These are phyloP conservation scores for Favolaschia claudopus DNA, from an alignment of 768 basidiomycete genomes.

Conservation along the genomic window DNA sequence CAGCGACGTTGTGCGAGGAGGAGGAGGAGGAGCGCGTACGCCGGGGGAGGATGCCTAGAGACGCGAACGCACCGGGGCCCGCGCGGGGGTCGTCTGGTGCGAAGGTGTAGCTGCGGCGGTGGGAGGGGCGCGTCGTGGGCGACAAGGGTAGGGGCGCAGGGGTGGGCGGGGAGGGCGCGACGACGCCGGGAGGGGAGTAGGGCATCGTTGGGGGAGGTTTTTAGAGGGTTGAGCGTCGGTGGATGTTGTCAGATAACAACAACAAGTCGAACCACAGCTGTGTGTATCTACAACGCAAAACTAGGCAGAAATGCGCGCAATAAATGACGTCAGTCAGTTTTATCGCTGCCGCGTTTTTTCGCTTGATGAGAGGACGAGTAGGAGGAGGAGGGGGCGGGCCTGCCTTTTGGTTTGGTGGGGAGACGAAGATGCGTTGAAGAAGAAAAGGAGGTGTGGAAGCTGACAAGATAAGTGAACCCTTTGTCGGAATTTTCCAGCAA, in stretches of 20 bases:
- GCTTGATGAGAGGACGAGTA: too few relatives aligned
- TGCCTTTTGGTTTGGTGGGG: too few relatives aligned
- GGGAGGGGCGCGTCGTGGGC: slow-evolving; percentile 35
- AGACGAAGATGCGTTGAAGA: too few relatives aligned
- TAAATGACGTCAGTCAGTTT: slow-evolving; percentile 7
- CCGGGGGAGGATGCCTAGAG: slow-evolving; percentile 55
- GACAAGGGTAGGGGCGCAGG: slow-evolving; percentile 13
- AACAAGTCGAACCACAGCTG: too few relatives aligned
- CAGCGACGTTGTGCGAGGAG: slow-evolving; percentile 26
- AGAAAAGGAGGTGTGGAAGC: too few relatives aligned
- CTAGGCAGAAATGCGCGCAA: too few relatives aligned
- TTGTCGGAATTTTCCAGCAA: too few relatives aligned
- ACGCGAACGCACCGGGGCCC: slow-evolving; percentile 55
- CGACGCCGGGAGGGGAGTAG: slow-evolving; percentile 36
- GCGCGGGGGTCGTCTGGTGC: slow-evolving; percentile 39
- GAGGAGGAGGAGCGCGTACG: slow-evolving; percentile 34
- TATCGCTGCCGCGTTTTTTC: too few relatives aligned
- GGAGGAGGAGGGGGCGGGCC: too few relatives aligned
- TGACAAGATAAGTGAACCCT: too few relatives aligned
- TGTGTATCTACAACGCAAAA: too few relatives aligned
- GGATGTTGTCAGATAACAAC: too few relatives aligned
- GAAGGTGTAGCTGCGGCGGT: slow-evolving; percentile 45
- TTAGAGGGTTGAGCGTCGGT: background rate
- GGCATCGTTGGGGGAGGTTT: slow-evolving; percentile 32
- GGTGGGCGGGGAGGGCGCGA: slow-evolving; percentile 6